Conservation (phyloP, 306 rosid genomes). For the Gillenia trifoliata region DNA sequence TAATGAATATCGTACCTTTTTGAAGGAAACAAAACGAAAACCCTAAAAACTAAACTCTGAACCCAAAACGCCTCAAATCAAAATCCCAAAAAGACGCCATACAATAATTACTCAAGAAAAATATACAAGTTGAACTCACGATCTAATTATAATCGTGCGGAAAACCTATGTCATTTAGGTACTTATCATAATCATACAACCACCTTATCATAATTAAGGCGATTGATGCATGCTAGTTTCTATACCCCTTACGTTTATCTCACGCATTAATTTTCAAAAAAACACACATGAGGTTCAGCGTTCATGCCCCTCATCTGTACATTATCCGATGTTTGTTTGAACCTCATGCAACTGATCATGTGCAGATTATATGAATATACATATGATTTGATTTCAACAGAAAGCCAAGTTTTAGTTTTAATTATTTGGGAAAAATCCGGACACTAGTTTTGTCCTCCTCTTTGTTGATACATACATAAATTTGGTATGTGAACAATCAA, state of each 20-base stretch:
- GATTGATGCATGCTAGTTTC: background rate
- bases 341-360: background rate
- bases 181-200: background rate
- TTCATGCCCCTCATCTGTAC: background rate
- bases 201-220: background rate
- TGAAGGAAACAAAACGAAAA: no score
- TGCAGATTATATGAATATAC: background rate
- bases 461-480: background rate
- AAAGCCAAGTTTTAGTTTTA: background rate
- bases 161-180: background rate
- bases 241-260: background rate
- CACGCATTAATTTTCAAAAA: background rate
- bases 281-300: background rate
- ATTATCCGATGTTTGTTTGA: background rate
- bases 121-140: background rate
- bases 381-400: background rate
- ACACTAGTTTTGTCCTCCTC: background rate
- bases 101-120: background rate
- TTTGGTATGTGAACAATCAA: background rate
- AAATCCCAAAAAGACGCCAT: background rate
- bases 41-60: background rate
- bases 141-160: background rate
- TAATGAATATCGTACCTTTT: no score
- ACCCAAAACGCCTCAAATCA: background rate
- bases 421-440: background rate